Conservation (phyloP, 345 rosid species). For the Citrus maxima region DNA sequence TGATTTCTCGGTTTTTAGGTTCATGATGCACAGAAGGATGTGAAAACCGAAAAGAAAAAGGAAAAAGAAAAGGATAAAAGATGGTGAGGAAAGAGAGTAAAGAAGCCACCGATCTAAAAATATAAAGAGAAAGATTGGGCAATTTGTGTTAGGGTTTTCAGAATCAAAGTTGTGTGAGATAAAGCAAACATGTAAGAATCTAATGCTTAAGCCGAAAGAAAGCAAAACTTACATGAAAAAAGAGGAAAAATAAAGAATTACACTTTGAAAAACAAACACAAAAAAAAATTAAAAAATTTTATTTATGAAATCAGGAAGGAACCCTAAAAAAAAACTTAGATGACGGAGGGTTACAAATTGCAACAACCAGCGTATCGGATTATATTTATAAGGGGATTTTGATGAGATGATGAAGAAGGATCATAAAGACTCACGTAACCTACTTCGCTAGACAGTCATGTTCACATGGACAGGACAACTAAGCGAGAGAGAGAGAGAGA, state of each 20-base stretch:
- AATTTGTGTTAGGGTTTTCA: neutral
- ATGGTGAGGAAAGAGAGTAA: neutral
- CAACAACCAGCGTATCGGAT: neutral
- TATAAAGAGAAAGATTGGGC: neutral
- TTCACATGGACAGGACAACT: slow-evolving; percentile 29
- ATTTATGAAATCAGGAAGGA: neutral
- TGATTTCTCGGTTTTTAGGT: too few relatives aligned
- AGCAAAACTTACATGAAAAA: neutral
- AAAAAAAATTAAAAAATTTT: neutral
- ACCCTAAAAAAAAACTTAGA: neutral
- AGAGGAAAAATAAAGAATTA: slow-evolving; percentile 36
- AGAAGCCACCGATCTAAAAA: neutral
- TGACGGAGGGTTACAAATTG: too few relatives aligned
- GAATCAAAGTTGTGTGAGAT: neutral
- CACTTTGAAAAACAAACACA: slow-evolving; percentile 10
- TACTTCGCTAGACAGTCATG: slow-evolving; percentile 25
- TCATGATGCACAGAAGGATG: neutral
- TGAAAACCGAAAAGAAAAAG: neutral
- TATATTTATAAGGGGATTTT: slow-evolving; percentile 2
- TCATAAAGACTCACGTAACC: slow-evolving; percentile 11
- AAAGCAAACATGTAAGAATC: neutral
- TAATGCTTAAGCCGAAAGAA: neutral
- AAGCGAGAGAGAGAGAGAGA: slow-evolving; percentile 12
- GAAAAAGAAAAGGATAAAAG: neutral
- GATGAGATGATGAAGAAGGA: neutral